Evolutionary conservation across 2,329 filamentous ascomycete genomes (phyloP).

Genomic region (Hawksworthiomyces lignivorus): DNA sequence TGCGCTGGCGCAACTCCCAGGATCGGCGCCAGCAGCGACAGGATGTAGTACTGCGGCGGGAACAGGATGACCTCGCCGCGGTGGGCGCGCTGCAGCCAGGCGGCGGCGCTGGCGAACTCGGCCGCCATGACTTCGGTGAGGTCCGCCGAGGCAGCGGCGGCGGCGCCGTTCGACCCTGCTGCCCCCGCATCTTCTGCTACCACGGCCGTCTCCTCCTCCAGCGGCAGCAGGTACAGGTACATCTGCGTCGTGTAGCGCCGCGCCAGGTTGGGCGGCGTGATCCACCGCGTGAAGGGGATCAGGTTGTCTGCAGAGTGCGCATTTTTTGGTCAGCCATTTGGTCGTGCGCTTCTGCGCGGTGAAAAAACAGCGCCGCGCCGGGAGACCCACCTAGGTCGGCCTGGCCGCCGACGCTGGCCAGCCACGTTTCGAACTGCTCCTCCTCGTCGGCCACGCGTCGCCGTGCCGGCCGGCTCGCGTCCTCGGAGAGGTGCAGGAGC

Average conservation of each 20-base stretch:
- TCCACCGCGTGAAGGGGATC: conserved; percentile 82
- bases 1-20: conserved; percentile 22
- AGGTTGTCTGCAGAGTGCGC: conserved; percentile 51
- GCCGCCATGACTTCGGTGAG: conserved; percentile 55
- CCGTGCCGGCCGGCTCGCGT: conserved; percentile 57
- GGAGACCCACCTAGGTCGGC: conserved; percentile 57
- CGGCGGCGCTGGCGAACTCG: conserved; percentile 60
- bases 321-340: no score
- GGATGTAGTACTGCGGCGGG: conserved; percentile 78
- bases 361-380: no score
- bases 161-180: conserved; percentile 56
- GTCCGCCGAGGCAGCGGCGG: conserved; percentile 48
- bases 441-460: conserved; percentile 60
- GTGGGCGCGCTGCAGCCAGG: conserved; percentile 61
- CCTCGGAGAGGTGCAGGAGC: conserved; percentile 53
- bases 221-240: conserved; percentile 86
- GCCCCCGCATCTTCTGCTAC: conserved; percentile 29
- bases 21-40: conserved; percentile 50
- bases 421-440: conserved; percentile 60
- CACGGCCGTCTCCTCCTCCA: conserved; percentile 28
- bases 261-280: conserved; percentile 66
- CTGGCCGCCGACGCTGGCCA: conserved; percentile 45
- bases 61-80: conserved; percentile 71
- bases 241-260: conserved; percentile 91
- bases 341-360: no score